Evolutionary conservation across 345 rosid genomes (phyloP), one percentile per base, ranked within the genome.

Genomic region (Aquilaria malaccensis): DNA sequence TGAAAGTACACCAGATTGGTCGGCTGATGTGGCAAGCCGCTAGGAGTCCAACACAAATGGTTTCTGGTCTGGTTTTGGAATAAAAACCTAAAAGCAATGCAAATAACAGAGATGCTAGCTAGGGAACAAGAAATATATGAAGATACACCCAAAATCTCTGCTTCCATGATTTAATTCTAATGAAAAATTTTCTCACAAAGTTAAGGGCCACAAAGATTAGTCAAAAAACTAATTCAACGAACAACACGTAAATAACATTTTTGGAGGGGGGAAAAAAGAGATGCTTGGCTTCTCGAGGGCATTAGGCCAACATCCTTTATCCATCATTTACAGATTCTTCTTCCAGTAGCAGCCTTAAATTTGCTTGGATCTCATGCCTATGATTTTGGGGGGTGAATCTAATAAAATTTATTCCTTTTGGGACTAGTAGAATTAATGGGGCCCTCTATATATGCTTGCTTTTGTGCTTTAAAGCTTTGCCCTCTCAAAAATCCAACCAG

Each of bases 281-380:
- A 88, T 83, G 74, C 88, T 84, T 88, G 85, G 79, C 92, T 91
- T 84, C 88, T 70, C 70, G 77, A 77, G 71, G 83, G 78, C 63
- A 67, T 58, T 80, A 73, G 75, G 78, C 80, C 69, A 68, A 67
- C 66, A 59, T 72, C 79, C 78, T 87, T 74, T 79, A 62, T 81
- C 76, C 76, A 78, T 80, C 80, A 66, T 72, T 82, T 72, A 75
- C 83, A 80, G 91, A 84, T 86, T 86, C 95, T 86, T 86, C 95
- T 82, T 82, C 76, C 46, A 30, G 59, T 66, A 77, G 77, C 87
- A 84, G 85, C 84, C 85, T 85, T 77, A 80, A 70, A 64, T 52
- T 76, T 84, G 80, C 80, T 82, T 78, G 70, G 63, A 87, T 66
- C 66, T 71, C 79, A 74, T 79, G 76, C 77, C 75, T 68, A 76